Base-by-base conservation (phyloP, 176 grass and related monocot genomes). In the Ensete glaucum region DNA sequence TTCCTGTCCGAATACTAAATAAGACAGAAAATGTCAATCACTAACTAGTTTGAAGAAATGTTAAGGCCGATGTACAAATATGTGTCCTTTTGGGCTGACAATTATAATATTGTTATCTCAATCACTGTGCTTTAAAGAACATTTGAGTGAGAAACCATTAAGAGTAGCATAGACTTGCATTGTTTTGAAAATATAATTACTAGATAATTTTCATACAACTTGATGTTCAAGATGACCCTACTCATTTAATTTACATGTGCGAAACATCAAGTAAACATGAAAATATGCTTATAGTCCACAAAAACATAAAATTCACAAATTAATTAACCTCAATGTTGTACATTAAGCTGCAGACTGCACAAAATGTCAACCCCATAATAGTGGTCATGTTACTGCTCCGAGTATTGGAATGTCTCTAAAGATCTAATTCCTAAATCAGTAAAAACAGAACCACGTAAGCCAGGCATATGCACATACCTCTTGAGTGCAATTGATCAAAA, bases 391-490 rank as follows among this genome's bases (percentile, higher is more conserved):
- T 43, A 6, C 34, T 43, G 34, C 34, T 6, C 34, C 34, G 4
- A 43, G 55, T 57, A 16, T 57, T 57, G 55, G 55, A 57, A 57
- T 16, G 16, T n/a, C 55, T 16, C 55, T 16, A 19, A 57, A 14
- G 19, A 57, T 57, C 11, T 57, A 16, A 43, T 43, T 43, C 34
- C 34, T 43, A 43, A 43, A 43, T 43, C 34, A 0, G 34, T 43
- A 67, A 67, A 67, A 67, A 12, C 26, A 67, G 17, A 60, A n/a
- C 57, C 12, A 13, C 43, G 3, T 15, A 25, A 22, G 21, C 25
- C 12, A 70, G 19, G 48, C 13, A 54, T 34, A 25, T 79, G 13
- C 20, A 50, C 64, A 26, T 58, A 79, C 77, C 66, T 79, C 53
- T 25, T 21, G 43, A 14, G 53, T 54, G 53, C 53, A 79, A 79